phyloP scores from a whole-genome alignment of 1,284 basidiomycete species.

The Malassezia vespertilionis region DNA sequence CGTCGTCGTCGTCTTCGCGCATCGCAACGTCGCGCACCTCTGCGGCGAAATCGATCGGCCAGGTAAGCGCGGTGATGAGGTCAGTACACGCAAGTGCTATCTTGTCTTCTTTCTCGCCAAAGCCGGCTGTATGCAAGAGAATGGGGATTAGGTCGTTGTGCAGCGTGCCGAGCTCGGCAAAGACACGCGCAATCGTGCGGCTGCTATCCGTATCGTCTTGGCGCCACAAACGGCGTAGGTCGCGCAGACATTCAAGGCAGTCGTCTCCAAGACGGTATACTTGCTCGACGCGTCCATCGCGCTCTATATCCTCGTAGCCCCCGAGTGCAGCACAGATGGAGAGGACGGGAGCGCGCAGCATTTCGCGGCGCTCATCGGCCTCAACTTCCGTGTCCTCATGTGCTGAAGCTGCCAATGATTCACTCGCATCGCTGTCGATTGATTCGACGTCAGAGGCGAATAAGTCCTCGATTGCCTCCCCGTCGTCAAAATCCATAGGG shows the following conservation, averaged over 20 bases:
- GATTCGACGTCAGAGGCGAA: conserved; percentile 5
- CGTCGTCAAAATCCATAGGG: not conserved
- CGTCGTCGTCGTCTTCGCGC: conserved; percentile 29
- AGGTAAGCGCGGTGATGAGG: conserved; percentile 44
- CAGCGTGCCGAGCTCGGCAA: conserved; percentile 38
- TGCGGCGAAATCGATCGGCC: conserved; percentile 41
- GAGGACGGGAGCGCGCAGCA: conserved; percentile 28
- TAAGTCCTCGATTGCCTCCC: conserved; percentile 4
- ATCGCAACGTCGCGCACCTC: conserved; percentile 34
- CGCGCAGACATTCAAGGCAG: conserved; percentile 37
- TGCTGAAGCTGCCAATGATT: conserved; percentile 5
- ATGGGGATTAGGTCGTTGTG: conserved; percentile 43
- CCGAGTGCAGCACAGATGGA: conserved; percentile 41
- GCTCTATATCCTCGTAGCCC: conserved; percentile 34
- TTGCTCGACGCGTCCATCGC: conserved; percentile 14
- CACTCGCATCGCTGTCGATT: not conserved
- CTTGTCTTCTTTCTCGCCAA: conserved; percentile 26
- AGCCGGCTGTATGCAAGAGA: conserved; percentile 37
- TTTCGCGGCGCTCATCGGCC: conserved; percentile 23
- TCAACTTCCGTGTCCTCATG: conserved; percentile 14
- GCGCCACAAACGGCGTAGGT: conserved; percentile 40
- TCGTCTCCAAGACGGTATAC: conserved; percentile 37
- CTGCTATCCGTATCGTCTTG: conserved; percentile 40
- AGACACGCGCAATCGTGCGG: conserved; percentile 38
- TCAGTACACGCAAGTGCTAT: conserved; percentile 44